These are phyloP conservation scores for Yamadazyma sp. DNA, from an alignment of 1,139 yeast genomes.

Conservation along the genomic window DNA sequence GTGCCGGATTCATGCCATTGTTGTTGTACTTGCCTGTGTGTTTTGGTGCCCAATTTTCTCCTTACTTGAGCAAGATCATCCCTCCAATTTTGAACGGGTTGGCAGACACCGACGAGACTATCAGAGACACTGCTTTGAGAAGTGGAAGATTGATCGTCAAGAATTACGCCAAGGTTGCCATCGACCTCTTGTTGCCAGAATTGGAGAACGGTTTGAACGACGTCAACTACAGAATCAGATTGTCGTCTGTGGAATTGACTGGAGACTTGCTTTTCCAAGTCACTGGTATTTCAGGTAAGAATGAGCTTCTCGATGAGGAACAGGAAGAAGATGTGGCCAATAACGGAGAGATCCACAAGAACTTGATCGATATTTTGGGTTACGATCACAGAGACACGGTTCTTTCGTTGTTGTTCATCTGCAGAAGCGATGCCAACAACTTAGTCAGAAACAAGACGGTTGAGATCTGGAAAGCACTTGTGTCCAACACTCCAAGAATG, in stretches of 20 bases:
- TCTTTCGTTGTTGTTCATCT: conserved; percentile 79
- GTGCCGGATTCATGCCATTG: conserved; percentile 93
- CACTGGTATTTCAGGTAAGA: conserved; percentile 79
- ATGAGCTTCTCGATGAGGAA: conserved; percentile 61
- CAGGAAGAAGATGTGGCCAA: conserved; percentile 44
- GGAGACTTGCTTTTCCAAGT: conserved; percentile 95
- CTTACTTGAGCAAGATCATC: conserved; percentile 80
- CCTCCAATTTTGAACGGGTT: conserved; percentile 89
- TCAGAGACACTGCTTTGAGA: conserved; percentile 86
- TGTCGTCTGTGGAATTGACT: conserved; percentile 93
- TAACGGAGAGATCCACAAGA: conserved; percentile 62
- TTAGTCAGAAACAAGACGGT: conserved; percentile 89
- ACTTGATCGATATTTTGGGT: conserved; percentile 79
- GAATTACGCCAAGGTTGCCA: conserved; percentile 90
- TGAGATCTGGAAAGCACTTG: conserved; percentile 96
- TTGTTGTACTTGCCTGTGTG: conserved; percentile 89
- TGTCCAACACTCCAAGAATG: conserved; percentile 94
- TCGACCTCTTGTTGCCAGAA: conserved; percentile 91
- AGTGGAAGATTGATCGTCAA: conserved; percentile 91
- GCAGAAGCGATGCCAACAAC: conserved; percentile 90
- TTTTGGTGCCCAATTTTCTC: conserved; percentile 89
- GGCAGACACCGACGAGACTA: conserved; percentile 85
- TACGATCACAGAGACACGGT: conserved; percentile 85
- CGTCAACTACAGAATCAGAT: conserved; percentile 79
- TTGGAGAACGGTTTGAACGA: conserved; percentile 88